Percentiles rank a stretch among this genome's conserved stretches.
These are phyloP conservation scores for Entamoeba invadens DNA, from an alignment of 208 protist genomes.

Conservation along the genomic window DNA sequence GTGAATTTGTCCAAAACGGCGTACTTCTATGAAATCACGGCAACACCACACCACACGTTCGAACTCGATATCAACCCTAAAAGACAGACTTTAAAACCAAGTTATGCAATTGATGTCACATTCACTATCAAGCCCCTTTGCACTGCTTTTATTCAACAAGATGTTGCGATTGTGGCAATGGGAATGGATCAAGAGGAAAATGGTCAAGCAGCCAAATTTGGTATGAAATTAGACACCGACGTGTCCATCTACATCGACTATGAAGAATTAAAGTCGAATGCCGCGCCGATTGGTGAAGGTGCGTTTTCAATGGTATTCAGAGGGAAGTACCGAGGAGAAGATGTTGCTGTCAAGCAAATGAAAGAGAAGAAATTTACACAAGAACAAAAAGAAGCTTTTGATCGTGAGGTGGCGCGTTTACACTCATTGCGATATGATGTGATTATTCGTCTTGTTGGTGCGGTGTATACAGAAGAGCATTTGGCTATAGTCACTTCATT, in stretches of 20 bases:
- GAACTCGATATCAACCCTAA: neutral
- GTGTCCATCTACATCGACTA: neutral
- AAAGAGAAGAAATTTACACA: neutral
- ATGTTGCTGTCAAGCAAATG: neutral
- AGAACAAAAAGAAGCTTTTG: neutral
- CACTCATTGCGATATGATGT: neutral
- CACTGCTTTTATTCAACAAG: neutral
- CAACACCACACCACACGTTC: neutral
- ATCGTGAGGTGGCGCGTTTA: neutral
- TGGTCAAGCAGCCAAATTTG: neutral
- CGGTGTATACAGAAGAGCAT: neutral
- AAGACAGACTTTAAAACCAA: neutral
- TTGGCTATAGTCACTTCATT: neutral
- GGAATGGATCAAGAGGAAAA: neutral
- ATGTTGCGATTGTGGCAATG: neutral
- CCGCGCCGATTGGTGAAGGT: neutral
- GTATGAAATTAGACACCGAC: neutral
- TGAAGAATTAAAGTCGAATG: neutral
- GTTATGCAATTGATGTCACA: neutral
- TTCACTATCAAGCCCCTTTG: neutral
- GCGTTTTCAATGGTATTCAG: neutral
- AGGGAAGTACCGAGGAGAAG: neutral
- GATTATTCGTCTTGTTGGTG: neutral
- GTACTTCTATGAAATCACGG: neutral
- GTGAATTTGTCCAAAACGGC: neutral